These are phyloP conservation scores for Yarrowia deformans DNA, from an alignment of 805 yeast genomes.

Conservation along the genomic window DNA sequence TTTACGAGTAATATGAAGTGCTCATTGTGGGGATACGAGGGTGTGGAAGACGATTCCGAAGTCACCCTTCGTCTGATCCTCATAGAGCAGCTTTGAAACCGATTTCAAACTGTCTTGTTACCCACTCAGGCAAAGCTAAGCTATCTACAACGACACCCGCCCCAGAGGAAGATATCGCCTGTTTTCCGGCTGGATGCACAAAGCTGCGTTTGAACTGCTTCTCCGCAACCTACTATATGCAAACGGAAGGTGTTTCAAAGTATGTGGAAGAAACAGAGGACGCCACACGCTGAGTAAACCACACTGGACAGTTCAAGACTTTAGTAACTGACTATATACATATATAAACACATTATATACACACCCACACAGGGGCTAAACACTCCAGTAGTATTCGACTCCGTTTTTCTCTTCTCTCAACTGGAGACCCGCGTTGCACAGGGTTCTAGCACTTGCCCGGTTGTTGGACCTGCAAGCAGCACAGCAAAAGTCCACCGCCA, in stretches of 20 bases:
- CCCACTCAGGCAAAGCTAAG: too few relatives aligned
- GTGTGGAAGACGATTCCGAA: background rate
- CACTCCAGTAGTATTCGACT: constrained; percentile 1
- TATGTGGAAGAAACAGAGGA: too few relatives aligned
- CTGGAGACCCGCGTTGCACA: constrained; percentile 5
- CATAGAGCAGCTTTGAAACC: background rate
- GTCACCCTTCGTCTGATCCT: background rate
- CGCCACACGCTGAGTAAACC: too few relatives aligned
- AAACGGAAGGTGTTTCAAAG: background rate
- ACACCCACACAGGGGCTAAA: background rate
- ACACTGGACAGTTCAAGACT: too few relatives aligned
- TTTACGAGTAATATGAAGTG: background rate
- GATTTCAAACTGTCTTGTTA: too few relatives aligned
- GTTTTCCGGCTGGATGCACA: background rate
- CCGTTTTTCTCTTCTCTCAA: background rate
- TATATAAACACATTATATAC: background rate
- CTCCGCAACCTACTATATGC: constrained; percentile 6
- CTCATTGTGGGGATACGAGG: background rate
- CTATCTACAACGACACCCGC: background rate
- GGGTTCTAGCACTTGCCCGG: constrained; percentile 6
- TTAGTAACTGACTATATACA: background rate
- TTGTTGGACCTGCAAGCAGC: constrained; percentile 20
- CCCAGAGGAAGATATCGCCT: too few relatives aligned
- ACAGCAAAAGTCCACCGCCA: constrained; percentile 18
- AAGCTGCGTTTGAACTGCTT: constrained; percentile 29